Evolutionary conservation across 352 stramenopile species (phyloP).

Genomic region (Globisporangium recalcitrans): DNA sequence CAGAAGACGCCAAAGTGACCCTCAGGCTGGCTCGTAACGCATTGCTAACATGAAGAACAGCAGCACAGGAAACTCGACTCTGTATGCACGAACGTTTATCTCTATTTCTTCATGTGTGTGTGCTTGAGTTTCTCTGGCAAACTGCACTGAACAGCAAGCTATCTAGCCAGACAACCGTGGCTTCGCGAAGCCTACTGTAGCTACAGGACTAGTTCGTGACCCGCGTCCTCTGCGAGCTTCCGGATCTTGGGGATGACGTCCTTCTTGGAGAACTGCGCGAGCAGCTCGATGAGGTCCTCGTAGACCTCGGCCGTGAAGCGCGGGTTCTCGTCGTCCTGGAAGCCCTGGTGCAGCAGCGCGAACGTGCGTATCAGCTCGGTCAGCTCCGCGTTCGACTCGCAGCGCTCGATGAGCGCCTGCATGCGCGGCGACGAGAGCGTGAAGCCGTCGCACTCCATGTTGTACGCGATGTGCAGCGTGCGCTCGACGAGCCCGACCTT

Average conservation of each 20-base stretch:
- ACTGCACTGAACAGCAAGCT: not conserved
- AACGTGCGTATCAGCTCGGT: constrained; percentile 58
- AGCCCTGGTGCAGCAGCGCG: constrained; percentile 55
- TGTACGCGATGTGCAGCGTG: constrained; percentile 69
- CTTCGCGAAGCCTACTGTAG: no score
- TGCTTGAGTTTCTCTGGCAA: not conserved
- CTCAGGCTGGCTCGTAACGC: not conserved
- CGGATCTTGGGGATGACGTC: constrained; percentile 39
- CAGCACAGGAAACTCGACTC: no score
- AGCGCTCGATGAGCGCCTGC: constrained; percentile 40
- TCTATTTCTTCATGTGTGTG: not conserved
- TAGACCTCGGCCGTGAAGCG: constrained; percentile 57
- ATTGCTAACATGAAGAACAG: not conserved
- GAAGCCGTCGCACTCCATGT: constrained; percentile 82
- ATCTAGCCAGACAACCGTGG: no score
- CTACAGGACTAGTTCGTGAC: constrained; percentile 18
- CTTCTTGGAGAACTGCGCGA: constrained; percentile 42
- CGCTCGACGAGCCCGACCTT: constrained; percentile 53
- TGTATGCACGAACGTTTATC: constrained; percentile 3
- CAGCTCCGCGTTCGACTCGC: constrained; percentile 42
- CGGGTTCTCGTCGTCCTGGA: constrained; percentile 16
- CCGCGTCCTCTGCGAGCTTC: constrained; percentile 24
- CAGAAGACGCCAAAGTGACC: not conserved
- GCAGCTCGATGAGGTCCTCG: constrained; percentile 41
- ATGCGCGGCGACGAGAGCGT: constrained; percentile 43